Base-by-base conservation (phyloP, 352 stramenopile species). In the Phytophthora podocarpi region DNA sequence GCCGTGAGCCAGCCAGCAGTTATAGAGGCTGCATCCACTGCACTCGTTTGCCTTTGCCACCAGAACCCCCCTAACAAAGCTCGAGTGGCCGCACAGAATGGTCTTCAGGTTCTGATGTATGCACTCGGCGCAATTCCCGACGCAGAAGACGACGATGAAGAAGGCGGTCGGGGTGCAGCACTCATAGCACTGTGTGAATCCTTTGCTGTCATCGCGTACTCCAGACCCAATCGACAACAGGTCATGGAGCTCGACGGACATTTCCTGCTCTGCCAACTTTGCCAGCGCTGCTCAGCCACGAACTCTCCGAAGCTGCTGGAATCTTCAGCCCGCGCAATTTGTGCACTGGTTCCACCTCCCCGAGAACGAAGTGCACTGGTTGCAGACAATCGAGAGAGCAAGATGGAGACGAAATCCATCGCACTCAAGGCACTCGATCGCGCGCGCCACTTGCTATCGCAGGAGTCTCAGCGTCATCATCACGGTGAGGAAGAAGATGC, bases 51-150 rank as follows among this genome's bases (percentile, higher is more conserved):
- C n/a, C 64, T 93, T 4, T 91, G 81, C 39, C 71, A 90, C 41
- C 54, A 74, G 12, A 91, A 78, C 20, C 78, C 76, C 18, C 68
- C 88, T 23, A 93, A 93, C 51, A 93, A 91, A 47, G 60, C 67
- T 30, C 81, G 84, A 20, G 66, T 84, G 4, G 60, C 64, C 0
- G 76, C 78, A 0, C 84, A 91, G 35, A 93, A 91, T 57, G 84
- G 84, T 4, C 46, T 93, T 11, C 77, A 88, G 11, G 83, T 91
- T n/a, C 45, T 90, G 30, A 32, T 93, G 21, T 93, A 89, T 37
- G 76, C 83, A 7, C 55, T 85, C 16, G 46, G 59, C 15, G 59
- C 75, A 31, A 70, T 65, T 27, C 46, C 71, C 12, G 36, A 72
- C 37, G 12, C 42, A 16, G 39, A 61, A 12, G 31, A 68, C 12